These are phyloP conservation scores for Suhomyces yuchorum DNA, from an alignment of 1,139 yeast species.

Conservation along the genomic window DNA sequence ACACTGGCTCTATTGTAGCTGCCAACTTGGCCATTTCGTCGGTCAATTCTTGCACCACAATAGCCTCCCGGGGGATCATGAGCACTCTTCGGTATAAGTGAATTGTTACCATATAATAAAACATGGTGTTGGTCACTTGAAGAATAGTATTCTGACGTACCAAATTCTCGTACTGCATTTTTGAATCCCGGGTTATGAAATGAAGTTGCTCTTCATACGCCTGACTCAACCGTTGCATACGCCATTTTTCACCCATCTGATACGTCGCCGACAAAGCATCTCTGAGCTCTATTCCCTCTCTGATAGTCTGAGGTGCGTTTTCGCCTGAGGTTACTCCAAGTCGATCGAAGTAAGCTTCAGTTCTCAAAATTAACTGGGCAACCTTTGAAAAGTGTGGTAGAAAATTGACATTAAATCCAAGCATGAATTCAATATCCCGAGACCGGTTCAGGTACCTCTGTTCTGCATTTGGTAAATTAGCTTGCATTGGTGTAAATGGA, in stretches of 20 bases:
- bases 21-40: constrained; percentile 39
- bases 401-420: constrained; percentile 60
- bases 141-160: constrained; percentile 42
- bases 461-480: not conserved
- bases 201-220: not conserved
- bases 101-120: constrained; percentile 55
- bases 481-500: constrained; percentile 20
- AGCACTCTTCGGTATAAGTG: constrained; percentile 60
- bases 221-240: constrained; percentile 15
- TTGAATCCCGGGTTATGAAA: not conserved
- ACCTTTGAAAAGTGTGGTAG: constrained; percentile 53
- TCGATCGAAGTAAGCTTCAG: constrained; percentile 28
- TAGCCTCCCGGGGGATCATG: constrained; percentile 47
- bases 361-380: constrained; percentile 44
- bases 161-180: constrained; percentile 16
- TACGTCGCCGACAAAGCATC: constrained; percentile 35
- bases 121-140: constrained; percentile 57
- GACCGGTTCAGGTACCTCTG: not conserved
- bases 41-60: constrained; percentile 51
- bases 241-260: constrained; percentile 36
- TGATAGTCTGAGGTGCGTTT: constrained; percentile 39
- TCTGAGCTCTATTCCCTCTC: constrained; percentile 51
- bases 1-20: constrained; percentile 40
- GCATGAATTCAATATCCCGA: constrained; percentile 55
- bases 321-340: constrained; percentile 12